Percentiles rank a stretch among this genome's conserved stretches.
phyloP scores from a whole-genome alignment of 495 filamentous ascomycete species.

The Neurospora sp. region DNA sequence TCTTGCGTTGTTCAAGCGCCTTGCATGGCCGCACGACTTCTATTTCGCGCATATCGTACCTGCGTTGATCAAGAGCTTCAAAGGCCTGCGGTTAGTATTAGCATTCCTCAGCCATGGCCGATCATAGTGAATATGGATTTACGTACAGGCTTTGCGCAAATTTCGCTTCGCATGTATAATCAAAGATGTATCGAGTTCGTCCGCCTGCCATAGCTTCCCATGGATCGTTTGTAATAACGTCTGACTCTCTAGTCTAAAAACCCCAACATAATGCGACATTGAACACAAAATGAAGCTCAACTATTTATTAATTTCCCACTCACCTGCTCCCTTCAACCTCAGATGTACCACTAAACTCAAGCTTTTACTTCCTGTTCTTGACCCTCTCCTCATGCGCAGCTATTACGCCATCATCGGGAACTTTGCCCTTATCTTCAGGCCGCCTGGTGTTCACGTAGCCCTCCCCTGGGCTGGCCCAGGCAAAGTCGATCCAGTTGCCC shows the following conservation, averaged over 20 bases:
- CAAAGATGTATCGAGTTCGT: background rate
- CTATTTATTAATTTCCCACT: background rate
- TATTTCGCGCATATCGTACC: background rate
- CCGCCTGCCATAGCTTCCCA: background rate
- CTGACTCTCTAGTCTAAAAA: background rate
- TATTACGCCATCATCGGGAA: conserved; percentile 20
- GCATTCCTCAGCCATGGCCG: background rate
- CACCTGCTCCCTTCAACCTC: background rate
- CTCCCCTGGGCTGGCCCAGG: conserved; percentile 55
- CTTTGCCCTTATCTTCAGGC: conserved; percentile 11
- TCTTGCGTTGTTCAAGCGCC: background rate
- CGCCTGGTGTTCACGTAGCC: conserved; percentile 47
- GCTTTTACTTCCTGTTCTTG: background rate
- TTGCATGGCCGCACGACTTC: background rate
- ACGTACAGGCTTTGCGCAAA: background rate
- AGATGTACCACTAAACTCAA: background rate
- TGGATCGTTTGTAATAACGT: background rate
- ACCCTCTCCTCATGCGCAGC: conserved; percentile 10
- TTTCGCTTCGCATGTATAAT: background rate
- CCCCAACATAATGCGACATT: too few species aligned
- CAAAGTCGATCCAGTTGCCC: conserved; percentile 60
- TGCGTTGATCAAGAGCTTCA: background rate
- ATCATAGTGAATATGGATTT: background rate
- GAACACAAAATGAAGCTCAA: too few species aligned
- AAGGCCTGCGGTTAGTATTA: background rate